A percentile compares a stretch with the other conserved stretches of the same genome.
These are phyloP conservation scores for Naganishia vaughanmartiniae DNA, from an alignment of 768 basidiomycete species.

Conservation along the genomic window DNA sequence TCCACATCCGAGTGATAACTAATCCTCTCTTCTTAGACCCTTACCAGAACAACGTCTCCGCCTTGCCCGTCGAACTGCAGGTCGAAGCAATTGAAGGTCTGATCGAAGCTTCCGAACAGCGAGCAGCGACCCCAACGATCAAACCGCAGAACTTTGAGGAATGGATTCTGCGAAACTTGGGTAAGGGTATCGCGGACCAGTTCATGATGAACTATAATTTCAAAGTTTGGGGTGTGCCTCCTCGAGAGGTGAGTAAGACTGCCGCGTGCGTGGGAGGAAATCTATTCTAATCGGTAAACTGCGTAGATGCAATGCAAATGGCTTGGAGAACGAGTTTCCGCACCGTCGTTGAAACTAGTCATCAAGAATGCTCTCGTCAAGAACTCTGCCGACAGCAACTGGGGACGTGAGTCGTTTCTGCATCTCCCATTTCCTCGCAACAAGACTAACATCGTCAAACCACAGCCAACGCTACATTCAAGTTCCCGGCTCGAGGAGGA, in stretches of 20 bases:
- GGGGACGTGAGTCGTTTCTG: constrained; percentile 37
- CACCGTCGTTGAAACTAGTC: constrained; percentile 51
- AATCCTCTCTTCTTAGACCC: constrained; percentile 32
- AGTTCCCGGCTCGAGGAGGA: constrained; percentile 53
- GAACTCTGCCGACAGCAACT: constrained; percentile 50
- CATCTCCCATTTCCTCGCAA: background rate
- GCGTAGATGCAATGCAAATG: constrained; percentile 54
- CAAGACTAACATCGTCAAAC: constrained; percentile 28
- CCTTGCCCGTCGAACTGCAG: constrained; percentile 52
- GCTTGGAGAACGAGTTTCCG: constrained; percentile 55
- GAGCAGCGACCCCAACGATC: constrained; percentile 38
- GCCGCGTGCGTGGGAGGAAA: background rate
- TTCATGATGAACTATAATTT: constrained; percentile 56
- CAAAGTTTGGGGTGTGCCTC: constrained; percentile 54
- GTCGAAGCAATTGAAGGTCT: constrained; percentile 53
- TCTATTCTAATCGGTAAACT: background rate
- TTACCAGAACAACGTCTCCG: constrained; percentile 53
- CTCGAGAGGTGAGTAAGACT: constrained; percentile 40
- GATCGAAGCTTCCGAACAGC: constrained; percentile 50
- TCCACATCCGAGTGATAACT: background rate
- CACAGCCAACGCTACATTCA: constrained; percentile 52
- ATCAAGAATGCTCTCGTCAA: constrained; percentile 52
- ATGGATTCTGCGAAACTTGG: constrained; percentile 54
- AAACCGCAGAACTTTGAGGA: constrained; percentile 54
- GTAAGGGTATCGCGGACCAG: constrained; percentile 51